These are phyloP conservation scores for Fusarium sp. DNA, from an alignment of 2,329 filamentous ascomycete species.

Conservation along the genomic window DNA sequence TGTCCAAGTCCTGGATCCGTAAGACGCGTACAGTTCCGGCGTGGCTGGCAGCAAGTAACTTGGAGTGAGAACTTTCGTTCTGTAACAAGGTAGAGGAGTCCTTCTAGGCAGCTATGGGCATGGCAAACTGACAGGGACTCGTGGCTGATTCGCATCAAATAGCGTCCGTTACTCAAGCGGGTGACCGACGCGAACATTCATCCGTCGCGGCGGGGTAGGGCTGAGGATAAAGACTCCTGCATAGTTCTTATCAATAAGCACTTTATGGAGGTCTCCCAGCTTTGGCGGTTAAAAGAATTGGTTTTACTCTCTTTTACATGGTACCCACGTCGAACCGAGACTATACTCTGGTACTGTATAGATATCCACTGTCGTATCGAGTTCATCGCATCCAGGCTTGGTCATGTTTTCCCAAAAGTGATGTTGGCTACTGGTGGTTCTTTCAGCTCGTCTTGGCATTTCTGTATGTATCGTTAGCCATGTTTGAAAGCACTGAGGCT, in stretches of 20 bases:
- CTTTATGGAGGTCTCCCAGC: background rate
- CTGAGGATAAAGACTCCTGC: background rate
- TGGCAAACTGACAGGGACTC: slow-evolving; percentile 6
- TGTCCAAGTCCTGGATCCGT: slow-evolving; percentile 3
- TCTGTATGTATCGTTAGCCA: background rate
- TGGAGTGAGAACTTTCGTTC: slow-evolving; percentile 15
- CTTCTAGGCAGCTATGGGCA: slow-evolving; percentile 12
- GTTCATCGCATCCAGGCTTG: background rate
- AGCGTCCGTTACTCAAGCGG: slow-evolving; percentile 15
- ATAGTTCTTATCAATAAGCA: background rate
- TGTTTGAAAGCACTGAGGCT: slow-evolving; percentile 32
- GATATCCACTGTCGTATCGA: slow-evolving; percentile 3
- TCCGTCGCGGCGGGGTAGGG: slow-evolving; percentile 4
- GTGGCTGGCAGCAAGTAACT: slow-evolving; percentile 32
- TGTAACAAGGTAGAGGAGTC: slow-evolving; percentile 5
- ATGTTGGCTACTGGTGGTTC: background rate
- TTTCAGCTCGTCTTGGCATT: slow-evolving; percentile 42
- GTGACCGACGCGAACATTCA: slow-evolving; percentile 15
- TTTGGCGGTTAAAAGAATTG: background rate
- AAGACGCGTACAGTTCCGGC: slow-evolving; percentile 11
- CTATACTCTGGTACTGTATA: slow-evolving; percentile 4
- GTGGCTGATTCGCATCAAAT: slow-evolving; percentile 14
- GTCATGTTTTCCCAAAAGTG: slow-evolving; percentile 18
- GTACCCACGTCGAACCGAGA: background rate
- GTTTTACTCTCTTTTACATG: background rate